Evolutionary conservation across 192 early-diverging fungal species (phyloP).

Genomic region (Coemansia guatemalensis): DNA sequence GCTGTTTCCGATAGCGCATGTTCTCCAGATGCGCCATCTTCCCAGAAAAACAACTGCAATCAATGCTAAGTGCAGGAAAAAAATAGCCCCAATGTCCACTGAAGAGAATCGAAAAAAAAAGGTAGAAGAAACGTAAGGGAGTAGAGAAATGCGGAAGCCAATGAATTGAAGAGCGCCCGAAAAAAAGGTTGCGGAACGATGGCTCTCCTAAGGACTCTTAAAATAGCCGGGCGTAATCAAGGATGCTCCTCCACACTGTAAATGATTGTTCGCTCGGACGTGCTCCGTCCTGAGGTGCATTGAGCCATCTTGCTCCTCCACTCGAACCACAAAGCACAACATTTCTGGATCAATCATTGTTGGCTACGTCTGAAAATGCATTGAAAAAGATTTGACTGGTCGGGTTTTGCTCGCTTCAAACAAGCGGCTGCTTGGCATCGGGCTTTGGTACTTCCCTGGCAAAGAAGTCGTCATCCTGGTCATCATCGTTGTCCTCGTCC

Average conservation of each 20-base stretch:
- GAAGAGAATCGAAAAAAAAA: not conserved
- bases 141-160: not conserved
- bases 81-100: not conserved
- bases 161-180: not conserved
- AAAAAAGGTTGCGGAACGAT: conserved; percentile 1
- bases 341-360: conserved; percentile 18
- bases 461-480: conserved; percentile 11
- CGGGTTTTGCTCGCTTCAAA: not conserved
- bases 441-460: conserved; percentile 9
- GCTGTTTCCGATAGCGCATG: conserved; percentile 56
- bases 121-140: not conserved
- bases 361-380: conserved; percentile 6
- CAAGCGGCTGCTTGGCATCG: conserved; percentile 9
- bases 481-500: conserved; percentile 6
- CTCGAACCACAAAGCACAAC: not conserved
- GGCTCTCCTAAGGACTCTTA: not conserved
- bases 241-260: not conserved
- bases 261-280: not conserved
- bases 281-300: not conserved
- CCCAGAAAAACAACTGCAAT: not conserved
- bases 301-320: not conserved
- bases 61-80: conserved; percentile 1
- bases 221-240: not conserved
- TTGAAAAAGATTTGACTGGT: not conserved
- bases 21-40: conserved; percentile 54